Evolutionary conservation across 768 basidiomycete genomes (phyloP), one percentile per base, ranked within the genome.

Genomic region (Leccinum rimulosum): DNA sequence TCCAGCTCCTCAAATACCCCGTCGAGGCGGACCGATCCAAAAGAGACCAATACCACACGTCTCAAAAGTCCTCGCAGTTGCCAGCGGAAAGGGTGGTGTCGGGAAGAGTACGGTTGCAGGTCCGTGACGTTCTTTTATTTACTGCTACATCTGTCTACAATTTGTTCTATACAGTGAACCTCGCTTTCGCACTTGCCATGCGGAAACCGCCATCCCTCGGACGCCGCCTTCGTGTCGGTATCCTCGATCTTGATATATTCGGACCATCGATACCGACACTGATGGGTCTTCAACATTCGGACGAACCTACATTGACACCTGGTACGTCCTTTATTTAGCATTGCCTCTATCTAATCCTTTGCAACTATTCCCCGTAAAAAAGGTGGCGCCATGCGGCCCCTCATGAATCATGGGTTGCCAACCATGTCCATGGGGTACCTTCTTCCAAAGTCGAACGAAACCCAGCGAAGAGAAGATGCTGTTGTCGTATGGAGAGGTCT

Each of bases 401-500:
- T 98, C 15, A 80, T 79, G 19, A 97, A 97, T 68, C 94, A 98
- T 71, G 91, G 93, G 14, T 66, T 98, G 2, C 88, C 91, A 15
- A 91, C 90, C 66, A 98, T 98, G 96, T 97, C 95, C 1, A 97
- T 99, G 85, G 96, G 95, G 3, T 99, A 94, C 71, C 83, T 99
- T 12, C 81, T 98, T 14, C 88, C 91, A 1, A 75, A 77, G 56
- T 68, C 79, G 1, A 64, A 76, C 33, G 79, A 81, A 7, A 76
- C 77, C 30, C 76, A 77, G 47, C 76, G 82, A 3, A 80, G 80
- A 55, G 80, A 80, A 36, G 93, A 95, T 68, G 85, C 86, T 0
- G 87, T 95, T 0, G 81, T 98, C 33, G 92, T 96, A 31, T 99
- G 96, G 96, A 82, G 96, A 27, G 96, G 96, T 3, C 82, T 97